A percentile compares a stretch with the other conserved stretches of the same genome.
Evolutionary conservation across 352 stramenopile species (phyloP).

Genomic region (Elongisporangium anandrum): DNA sequence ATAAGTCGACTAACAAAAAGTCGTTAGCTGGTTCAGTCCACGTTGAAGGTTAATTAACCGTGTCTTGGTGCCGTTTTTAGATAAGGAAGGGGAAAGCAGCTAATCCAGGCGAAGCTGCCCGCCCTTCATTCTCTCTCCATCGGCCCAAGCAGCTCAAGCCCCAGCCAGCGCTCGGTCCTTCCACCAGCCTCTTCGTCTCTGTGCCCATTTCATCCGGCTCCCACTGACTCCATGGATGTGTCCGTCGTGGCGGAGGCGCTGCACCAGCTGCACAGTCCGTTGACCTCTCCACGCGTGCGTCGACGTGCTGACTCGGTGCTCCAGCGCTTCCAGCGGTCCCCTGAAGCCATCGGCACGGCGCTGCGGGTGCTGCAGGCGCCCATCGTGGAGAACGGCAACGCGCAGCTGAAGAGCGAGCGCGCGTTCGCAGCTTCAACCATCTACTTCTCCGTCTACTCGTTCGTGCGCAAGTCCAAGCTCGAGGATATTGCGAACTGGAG

Average conservation of each 20-base stretch:
- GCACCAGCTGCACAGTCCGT: conserved; percentile 67
- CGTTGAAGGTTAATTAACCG: neutral
- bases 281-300: conserved; percentile 59
- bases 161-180: neutral
- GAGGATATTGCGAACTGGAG: conserved; percentile 52
- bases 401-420: conserved; percentile 43
- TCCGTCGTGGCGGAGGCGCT: conserved; percentile 54
- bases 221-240: conserved; percentile 49
- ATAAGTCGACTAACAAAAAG: conserved; percentile 1
- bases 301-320: conserved; percentile 70
- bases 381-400: conserved; percentile 29
- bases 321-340: conserved; percentile 71
- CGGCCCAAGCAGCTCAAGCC: neutral
- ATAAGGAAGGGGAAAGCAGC: neutral
- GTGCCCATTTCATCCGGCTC: too few species aligned
- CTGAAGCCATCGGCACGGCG: conserved; percentile 50
- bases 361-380: conserved; percentile 50
- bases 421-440: conserved; percentile 68
- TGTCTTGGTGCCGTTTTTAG: neutral
- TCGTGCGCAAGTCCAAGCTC: conserved; percentile 71
- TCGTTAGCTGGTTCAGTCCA: conserved; percentile 2
- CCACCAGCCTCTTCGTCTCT: neutral
- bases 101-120: neutral
- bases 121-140: neutral
- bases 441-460: conserved; percentile 62